These are phyloP conservation scores for Thecaphora frezii DNA, from an alignment of 1,284 basidiomycete genomes.

Conservation along the genomic window DNA sequence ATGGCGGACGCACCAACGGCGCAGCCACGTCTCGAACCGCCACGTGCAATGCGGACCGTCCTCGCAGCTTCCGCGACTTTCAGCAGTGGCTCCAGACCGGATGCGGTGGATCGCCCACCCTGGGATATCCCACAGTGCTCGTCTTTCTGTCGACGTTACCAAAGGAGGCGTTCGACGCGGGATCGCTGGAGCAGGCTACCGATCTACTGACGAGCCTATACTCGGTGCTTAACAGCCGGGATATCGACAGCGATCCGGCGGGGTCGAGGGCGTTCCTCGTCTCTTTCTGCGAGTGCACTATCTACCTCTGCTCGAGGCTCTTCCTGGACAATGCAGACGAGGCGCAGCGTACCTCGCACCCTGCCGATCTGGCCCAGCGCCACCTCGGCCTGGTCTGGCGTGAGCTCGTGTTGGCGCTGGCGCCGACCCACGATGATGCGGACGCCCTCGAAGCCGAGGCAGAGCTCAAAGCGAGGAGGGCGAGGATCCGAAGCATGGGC, in stretches of 20 bases:
- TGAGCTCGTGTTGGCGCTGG: conserved; percentile 46
- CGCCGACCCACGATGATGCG: conserved; percentile 54
- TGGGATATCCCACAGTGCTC: conserved; percentile 76
- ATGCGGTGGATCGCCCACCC: conserved; percentile 72
- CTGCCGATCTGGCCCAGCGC: conserved; percentile 15
- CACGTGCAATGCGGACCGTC: background rate
- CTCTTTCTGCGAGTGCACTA: conserved; percentile 71
- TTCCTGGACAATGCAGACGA: background rate
- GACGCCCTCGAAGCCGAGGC: conserved; percentile 15
- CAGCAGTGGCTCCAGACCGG: conserved; percentile 72
- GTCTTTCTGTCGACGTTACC: conserved; percentile 79
- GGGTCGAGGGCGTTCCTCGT: conserved; percentile 66
- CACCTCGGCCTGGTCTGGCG: conserved; percentile 30
- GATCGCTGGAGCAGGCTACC: conserved; percentile 54
- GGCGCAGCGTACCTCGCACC: background rate
- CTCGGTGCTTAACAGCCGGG: conserved; percentile 71
- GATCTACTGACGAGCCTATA: conserved; percentile 75
- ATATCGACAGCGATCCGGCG: conserved; percentile 61
- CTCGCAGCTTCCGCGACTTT: conserved; percentile 61
- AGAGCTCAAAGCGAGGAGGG: conserved; percentile 35
- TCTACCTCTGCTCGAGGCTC: conserved; percentile 63
- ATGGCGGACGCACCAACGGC: background rate
- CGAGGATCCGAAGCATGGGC: conserved; percentile 64
- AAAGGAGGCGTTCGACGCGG: conserved; percentile 59
- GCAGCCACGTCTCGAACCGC: background rate